These are phyloP conservation scores for Podochytrium sp. DNA, from an alignment of 192 early-diverging fungal species.

Conservation along the genomic window DNA sequence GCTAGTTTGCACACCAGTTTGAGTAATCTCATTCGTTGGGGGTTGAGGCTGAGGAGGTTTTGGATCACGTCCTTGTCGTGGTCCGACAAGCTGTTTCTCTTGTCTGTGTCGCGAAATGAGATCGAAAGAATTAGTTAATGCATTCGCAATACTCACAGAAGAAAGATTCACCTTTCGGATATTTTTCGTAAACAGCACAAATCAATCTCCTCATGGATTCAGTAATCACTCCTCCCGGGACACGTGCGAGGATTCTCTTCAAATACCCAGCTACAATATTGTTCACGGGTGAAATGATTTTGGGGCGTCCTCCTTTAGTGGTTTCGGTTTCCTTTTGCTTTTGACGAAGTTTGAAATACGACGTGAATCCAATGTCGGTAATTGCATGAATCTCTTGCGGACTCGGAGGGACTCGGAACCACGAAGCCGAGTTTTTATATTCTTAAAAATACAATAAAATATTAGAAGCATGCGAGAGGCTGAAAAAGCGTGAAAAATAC, in stretches of 20 bases:
- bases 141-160: not conserved
- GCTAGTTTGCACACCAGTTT: not conserved
- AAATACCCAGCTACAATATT: conserved; percentile 31
- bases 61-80: not conserved
- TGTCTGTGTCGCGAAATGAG: too few relatives aligned
- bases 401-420: conserved; percentile 16
- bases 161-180: not conserved
- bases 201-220: conserved; percentile 23
- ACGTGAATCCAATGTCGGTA: conserved; percentile 4
- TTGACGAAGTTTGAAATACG: conserved; percentile 8
- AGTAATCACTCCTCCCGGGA: conserved; percentile 15
- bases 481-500: not conserved
- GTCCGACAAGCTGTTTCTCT: too few relatives aligned
- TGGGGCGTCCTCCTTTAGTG: not conserved
- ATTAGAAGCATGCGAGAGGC: not conserved
- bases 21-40: not conserved
- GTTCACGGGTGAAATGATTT: not conserved
- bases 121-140: not conserved
- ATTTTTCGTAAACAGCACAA: not conserved
- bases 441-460: not conserved
- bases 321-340: not conserved
- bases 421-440: conserved; percentile 15
- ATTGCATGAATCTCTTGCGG: conserved; percentile 7
- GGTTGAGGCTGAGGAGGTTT: not conserved
- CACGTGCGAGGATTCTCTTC: conserved; percentile 8